Evolutionary conservation across 2,329 filamentous ascomycete species (phyloP), one percentile per base, ranked within the genome.

Genomic region (Arthrinium puccinioides): DNA sequence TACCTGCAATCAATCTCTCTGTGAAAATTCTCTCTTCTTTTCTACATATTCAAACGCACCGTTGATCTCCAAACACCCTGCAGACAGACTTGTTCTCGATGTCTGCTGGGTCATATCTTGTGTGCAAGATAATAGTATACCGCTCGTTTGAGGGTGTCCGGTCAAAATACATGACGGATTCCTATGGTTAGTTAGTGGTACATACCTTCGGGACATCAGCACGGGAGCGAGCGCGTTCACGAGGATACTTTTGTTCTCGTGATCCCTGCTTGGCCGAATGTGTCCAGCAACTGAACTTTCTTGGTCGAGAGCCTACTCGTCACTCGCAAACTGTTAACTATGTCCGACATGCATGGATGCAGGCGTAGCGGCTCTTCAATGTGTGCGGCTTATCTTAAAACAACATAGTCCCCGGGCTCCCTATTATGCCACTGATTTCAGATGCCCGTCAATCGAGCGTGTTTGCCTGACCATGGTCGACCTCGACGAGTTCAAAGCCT

Each of bases 101-200:
- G 50, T 53, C 51, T 53, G 44, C 44, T 47, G 46, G 30, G 48
- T 40, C 49, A 38, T 47, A 49, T 55, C 47, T 38, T n/a, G 49
- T 35, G 55, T 58, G 56, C 56, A 37, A 59, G 56, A 59, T 43
- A 29, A 53, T 42, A 47, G 31, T 21, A 44, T 47, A 53, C 56
- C 56, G 55, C 49, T 54, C 50, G 56, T 59, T 59, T 59, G 56
- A 59, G 56, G 56, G 56, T 50, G 48, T 44, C 36, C 52, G 43
- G 47, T 47, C 42, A 32, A 38, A 34, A 24, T 42, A 50, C 42
- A 52, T 53, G 49, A 51, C 45, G 55, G 45, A 40, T 55, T 57
- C 54, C 56, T 31, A 59, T 59, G 56, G 56, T 59, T 54, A 43
- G 8, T 50, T 53, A 41, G 50, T 52, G 56, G 56, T 39, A 57